These are phyloP conservation scores for Calycina herbarum DNA, from an alignment of 2,329 filamentous ascomycete species.

Conservation along the genomic window DNA sequence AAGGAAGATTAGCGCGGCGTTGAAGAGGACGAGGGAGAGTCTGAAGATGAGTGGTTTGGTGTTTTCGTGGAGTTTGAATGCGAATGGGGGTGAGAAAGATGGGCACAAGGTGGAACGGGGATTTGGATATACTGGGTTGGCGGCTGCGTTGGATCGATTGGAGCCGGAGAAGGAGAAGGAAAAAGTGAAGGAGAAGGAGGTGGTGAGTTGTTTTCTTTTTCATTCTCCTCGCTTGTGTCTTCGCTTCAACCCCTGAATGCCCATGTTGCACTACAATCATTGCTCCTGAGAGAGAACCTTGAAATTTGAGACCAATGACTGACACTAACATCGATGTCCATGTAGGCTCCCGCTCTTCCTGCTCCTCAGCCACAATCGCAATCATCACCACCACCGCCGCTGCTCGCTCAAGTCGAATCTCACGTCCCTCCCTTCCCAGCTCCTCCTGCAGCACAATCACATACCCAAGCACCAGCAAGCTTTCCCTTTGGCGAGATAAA, in stretches of 20 bases:
- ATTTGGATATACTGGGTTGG: conserved; percentile 67
- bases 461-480: neutral
- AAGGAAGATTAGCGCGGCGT: conserved; percentile 56
- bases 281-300: too few species aligned
- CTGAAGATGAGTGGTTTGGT: conserved; percentile 63
- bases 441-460: neutral
- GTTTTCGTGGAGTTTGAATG: conserved; percentile 63
- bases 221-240: neutral
- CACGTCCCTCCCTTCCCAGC: conserved; percentile 6
- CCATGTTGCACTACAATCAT: too few species aligned
- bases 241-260: neutral
- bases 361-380: neutral
- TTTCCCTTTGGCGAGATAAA: neutral
- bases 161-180: conserved; percentile 22
- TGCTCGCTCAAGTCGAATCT: neutral
- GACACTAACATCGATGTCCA: neutral
- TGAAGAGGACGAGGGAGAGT: conserved; percentile 59
- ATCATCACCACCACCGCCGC: neutral
- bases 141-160: conserved; percentile 61
- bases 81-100: conserved; percentile 55
- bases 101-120: conserved; percentile 42
- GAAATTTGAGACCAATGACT: neutral
- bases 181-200: conserved; percentile 6
- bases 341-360: neutral
- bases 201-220: neutral